Evolutionary conservation across 192 early-diverging fungal genomes (phyloP), one percentile per base, ranked within the genome.

Genomic region (Entrophospora sp.): DNA sequence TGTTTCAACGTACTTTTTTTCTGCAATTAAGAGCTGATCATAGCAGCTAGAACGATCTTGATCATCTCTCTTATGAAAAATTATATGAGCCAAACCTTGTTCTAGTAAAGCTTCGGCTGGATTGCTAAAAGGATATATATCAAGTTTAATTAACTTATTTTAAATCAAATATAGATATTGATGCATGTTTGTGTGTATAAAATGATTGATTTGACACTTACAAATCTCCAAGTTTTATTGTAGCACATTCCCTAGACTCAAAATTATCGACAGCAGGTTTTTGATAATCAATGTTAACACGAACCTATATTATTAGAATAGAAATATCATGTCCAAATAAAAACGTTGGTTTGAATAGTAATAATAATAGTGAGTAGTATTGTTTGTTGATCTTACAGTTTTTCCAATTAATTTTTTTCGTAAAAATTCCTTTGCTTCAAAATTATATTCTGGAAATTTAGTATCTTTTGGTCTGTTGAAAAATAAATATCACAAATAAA

Each of bases 331-430:
- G n/a, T n/a, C n/a, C n/a, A n/a, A n/a, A n/a, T n/a, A n/a, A n/a
- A n/a, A n/a, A n/a, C n/a, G n/a, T n/a, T n/a, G n/a, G n/a, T n/a
- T n/a, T n/a, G n/a, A n/a, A n/a, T n/a, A n/a, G n/a, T n/a, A n/a
- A n/a, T n/a, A n/a, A n/a, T n/a, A n/a, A 18, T 18, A 34, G 7
- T 38, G 22, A 31, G 30, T 3, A 32, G 5, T 28, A 52, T 2
- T 51, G 2, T 25, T 13, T 31, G 49, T 38, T 18, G 80, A 82
- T 53, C 72, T 76, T n/a, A 92, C 96, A 31, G 80, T 79, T 71
- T 91, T 90, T 28, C 94, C 96, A 66, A 99, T 93, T 61, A 91
- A 76, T 46, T 86, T 80, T 64, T 89, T 87, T 32, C 96, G 86
- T 43, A 99, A 79, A 59, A 85, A 84, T 71, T 99, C 96, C 68